Evolutionary conservation across 2,329 filamentous ascomycete genomes (phyloP), one percentile per base, ranked within the genome.

Genomic region (Colletotrichum trifolii): DNA sequence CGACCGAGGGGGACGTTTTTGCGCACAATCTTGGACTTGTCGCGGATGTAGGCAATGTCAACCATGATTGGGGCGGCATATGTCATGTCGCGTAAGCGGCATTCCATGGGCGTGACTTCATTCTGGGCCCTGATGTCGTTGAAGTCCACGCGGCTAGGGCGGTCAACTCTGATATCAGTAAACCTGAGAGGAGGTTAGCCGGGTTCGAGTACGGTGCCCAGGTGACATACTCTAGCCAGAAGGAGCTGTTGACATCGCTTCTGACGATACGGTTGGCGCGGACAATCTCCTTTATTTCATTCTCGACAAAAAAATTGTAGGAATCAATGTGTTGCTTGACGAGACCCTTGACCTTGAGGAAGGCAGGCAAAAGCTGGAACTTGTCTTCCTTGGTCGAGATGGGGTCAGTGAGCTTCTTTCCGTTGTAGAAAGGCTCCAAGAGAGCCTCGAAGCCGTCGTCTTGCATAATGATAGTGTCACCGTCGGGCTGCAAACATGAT

Each of bases 261-360:
- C 91, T 89, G 68, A 99, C 92, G 45, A 89, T 91, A 53, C 91
- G 89, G 76, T 97, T 98, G 55, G 95, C 92, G 75, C 93, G 90
- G 70, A 99, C 91, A 71, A 99, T 99, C 73, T 97, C 94, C 80
- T 97, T 97, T 77, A 99, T 89, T 75, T 98, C 94, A 61, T 96
- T 91, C 71, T 99, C 93, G 70, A 97, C 91, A 72, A 99, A 98
- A 80, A 96, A 97, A 80, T 99, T 97, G 85, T 96, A 99, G 33
- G 96, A 98, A 81, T 99, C 96, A 74, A 97, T 95, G 77, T 97
- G 94, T 83, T 98, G 95, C 78, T 97, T 97, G 57, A 97, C 94
- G 62, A 97, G 83, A 62, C 94, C 94, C 79, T 99, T 99, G 73
- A 97, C 94, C 78, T 97, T 97, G 64, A 99, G 82, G 77, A 99